Percentiles rank a stretch among this genome's conserved stretches.
Conservation (phyloP, 164 flowering plant genomes). For the Vitis vinifera region DNA sequence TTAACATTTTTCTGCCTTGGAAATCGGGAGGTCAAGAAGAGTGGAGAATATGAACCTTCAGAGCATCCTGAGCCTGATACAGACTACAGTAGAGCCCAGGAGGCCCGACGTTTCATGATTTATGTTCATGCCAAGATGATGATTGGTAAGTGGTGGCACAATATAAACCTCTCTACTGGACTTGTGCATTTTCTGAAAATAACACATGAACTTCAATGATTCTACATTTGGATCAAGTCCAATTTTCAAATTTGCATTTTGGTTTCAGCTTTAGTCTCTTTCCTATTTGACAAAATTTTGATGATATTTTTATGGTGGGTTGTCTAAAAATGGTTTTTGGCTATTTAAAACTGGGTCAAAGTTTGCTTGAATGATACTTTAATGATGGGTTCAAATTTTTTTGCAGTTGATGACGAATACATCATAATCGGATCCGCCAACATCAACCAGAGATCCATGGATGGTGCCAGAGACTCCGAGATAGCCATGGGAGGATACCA, state of each 20-base stretch:
- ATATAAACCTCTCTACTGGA: no score
- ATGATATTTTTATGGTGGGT: neutral
- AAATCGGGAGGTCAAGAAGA: slow-evolving; percentile 62
- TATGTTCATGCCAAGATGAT: slow-evolving; percentile 80
- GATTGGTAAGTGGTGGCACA: slow-evolving; percentile 45
- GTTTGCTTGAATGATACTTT: no score
- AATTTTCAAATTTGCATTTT: neutral
- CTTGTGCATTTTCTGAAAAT: no score
- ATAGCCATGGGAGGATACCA: slow-evolving; percentile 65
- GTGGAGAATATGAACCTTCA: slow-evolving; percentile 67
- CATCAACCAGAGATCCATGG: slow-evolving; percentile 73
- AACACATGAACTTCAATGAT: no score
- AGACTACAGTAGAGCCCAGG: slow-evolving; percentile 58
- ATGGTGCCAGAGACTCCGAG: slow-evolving; percentile 63
- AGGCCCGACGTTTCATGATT: slow-evolving; percentile 71
- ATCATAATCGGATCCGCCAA: slow-evolving; percentile 59
- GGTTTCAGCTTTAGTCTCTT: neutral
- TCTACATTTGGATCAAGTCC: no score
- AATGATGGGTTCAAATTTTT: neutral
- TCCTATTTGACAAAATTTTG: neutral
- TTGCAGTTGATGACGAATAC: slow-evolving; percentile 67
- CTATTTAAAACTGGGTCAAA: neutral
- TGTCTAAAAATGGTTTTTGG: neutral
- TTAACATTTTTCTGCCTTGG: slow-evolving; percentile 76
- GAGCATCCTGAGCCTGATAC: slow-evolving; percentile 60